Conservation (phyloP, 768 basidiomycete genomes). For the Mycena leptocephala region DNA sequence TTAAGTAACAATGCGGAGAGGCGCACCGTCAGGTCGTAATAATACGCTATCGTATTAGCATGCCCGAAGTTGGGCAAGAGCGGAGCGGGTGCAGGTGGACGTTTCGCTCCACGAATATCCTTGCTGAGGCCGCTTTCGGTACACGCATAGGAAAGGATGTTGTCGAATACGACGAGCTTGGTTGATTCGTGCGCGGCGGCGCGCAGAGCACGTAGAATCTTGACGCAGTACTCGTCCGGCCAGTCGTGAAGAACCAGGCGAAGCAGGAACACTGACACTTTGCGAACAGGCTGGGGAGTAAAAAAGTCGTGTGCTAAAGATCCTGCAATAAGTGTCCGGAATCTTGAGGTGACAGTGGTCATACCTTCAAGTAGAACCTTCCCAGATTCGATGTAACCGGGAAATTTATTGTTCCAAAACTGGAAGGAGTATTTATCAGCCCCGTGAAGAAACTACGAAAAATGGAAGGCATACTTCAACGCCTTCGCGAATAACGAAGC, state of each 20-base stretch:
- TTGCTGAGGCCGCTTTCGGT: neutral
- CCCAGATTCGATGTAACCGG: neutral
- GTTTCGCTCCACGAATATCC: neutral
- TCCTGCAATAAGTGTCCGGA: too few relatives aligned
- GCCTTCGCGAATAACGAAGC: neutral
- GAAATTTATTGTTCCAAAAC: neutral
- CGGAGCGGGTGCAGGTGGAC: neutral
- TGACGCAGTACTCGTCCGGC: neutral
- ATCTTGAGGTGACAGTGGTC: neutral
- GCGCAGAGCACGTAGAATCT: neutral
- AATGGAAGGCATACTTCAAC: neutral
- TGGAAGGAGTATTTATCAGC: neutral
- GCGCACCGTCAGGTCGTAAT: neutral
- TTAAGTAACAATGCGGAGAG: neutral
- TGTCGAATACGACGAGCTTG: slow-evolving; percentile 1
- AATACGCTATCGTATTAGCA: neutral
- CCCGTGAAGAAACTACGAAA: neutral
- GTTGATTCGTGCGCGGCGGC: neutral
- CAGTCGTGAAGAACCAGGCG: slow-evolving; percentile 17
- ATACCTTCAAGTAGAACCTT: neutral
- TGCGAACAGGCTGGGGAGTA: neutral
- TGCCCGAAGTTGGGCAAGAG: slow-evolving; percentile 7
- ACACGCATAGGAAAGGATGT: slow-evolving; percentile 3
- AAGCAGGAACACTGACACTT: slow-evolving; percentile 5
- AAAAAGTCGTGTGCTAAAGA: neutral